Percentiles rank a stretch among this genome's conserved stretches.
These are phyloP conservation scores for Ogataea chonburiensis DNA, from an alignment of 805 yeast genomes.

Conservation along the genomic window DNA sequence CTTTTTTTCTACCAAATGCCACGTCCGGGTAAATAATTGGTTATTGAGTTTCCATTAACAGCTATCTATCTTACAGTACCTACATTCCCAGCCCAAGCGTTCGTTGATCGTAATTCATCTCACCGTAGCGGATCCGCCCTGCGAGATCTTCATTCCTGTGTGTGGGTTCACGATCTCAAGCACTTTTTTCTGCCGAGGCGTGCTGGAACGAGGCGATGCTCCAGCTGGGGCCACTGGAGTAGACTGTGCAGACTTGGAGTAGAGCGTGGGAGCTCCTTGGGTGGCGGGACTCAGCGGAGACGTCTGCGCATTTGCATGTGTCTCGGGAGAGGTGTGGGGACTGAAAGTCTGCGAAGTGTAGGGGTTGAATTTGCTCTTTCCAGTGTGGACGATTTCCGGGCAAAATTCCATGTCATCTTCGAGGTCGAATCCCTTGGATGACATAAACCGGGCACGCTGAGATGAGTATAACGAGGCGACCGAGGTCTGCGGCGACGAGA, in stretches of 20 bases:
- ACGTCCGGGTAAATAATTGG: constrained; percentile 10
- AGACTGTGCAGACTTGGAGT: constrained; percentile 13
- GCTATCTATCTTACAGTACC: constrained; percentile 10
- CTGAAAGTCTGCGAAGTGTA: constrained; percentile 63
- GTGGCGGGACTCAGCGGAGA: constrained; percentile 17
- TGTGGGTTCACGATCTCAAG: constrained; percentile 63
- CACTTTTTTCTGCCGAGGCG: constrained; percentile 59
- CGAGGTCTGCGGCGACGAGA: constrained; percentile 30
- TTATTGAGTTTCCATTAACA: constrained; percentile 1
- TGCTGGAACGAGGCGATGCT: constrained; percentile 45
- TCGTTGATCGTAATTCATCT: constrained; percentile 11
- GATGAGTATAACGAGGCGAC: constrained; percentile 27
- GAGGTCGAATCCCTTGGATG: constrained; percentile 57
- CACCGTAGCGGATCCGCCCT: constrained; percentile 12
- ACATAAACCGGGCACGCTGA: constrained; percentile 51
- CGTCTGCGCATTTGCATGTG: constrained; percentile 24
- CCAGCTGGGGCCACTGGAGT: constrained; percentile 14
- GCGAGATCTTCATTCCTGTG: constrained; percentile 50
- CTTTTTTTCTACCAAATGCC: constrained; percentile 1
- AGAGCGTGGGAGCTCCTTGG: constrained; percentile 14
- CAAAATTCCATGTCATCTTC: constrained; percentile 67
- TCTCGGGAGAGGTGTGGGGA: constrained; percentile 43
- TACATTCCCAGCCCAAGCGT: constrained; percentile 9
- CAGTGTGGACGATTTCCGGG: constrained; percentile 44
- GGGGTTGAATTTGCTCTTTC: constrained; percentile 55